Conservation (phyloP, 352 stramenopile genomes). For the Pythium brachiatum region DNA sequence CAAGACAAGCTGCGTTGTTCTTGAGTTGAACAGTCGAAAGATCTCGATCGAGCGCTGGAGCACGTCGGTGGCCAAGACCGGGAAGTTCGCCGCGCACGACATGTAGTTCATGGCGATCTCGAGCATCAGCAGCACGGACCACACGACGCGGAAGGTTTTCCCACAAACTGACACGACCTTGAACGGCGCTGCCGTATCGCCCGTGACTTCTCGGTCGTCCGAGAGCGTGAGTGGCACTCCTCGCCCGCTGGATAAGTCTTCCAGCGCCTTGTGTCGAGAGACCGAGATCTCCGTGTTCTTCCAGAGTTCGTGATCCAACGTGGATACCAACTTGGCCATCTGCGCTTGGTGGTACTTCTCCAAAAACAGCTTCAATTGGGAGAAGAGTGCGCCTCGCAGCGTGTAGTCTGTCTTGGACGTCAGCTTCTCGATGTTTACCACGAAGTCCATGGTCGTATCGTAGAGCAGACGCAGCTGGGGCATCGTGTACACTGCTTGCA, state of each 20-base stretch:
- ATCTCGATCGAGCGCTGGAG: conserved; percentile 93
- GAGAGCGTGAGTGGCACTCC: conserved; percentile 75
- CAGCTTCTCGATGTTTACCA: conserved; percentile 89
- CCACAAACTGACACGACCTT: conserved; percentile 90
- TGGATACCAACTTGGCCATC: conserved; percentile 91
- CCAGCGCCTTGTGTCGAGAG: conserved; percentile 87
- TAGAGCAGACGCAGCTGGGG: conserved; percentile 94
- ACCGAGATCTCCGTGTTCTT: conserved; percentile 91
- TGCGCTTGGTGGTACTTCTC: conserved; percentile 93
- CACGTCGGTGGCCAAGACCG: conserved; percentile 92
- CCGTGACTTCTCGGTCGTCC: conserved; percentile 61
- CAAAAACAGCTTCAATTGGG: conserved; percentile 94
- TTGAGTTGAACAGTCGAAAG: conserved; percentile 94
- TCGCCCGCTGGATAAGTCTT: conserved; percentile 90
- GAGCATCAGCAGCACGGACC: conserved; percentile 93
- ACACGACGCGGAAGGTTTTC: conserved; percentile 94
- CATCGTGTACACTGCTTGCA: conserved; percentile 87
- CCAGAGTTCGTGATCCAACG: conserved; percentile 94
- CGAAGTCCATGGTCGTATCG: conserved; percentile 93
- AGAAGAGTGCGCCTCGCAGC: conserved; percentile 90
- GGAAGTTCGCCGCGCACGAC: conserved; percentile 91
- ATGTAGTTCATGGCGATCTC: conserved; percentile 97
- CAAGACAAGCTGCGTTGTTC: conserved; percentile 95
- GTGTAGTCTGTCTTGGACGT: conserved; percentile 91
- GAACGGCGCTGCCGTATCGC: conserved; percentile 61